phyloP scores from a whole-genome alignment of 768 basidiomycete species.

The Amanita brunnescens region DNA sequence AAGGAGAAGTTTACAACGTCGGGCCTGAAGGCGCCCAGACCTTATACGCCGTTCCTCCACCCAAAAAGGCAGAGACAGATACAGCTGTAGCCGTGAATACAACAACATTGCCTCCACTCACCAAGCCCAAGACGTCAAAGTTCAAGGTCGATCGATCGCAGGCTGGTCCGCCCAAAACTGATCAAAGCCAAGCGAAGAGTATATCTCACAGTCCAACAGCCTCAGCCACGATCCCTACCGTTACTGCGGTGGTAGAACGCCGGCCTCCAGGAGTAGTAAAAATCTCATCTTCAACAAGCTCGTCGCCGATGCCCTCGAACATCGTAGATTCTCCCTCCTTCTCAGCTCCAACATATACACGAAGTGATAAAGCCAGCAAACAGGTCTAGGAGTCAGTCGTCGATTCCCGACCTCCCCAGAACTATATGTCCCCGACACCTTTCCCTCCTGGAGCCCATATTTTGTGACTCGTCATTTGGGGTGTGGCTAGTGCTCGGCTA shows the following conservation, averaged over 20 bases:
- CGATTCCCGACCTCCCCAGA: conserved; percentile 8
- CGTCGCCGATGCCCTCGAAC: neutral
- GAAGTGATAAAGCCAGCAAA: neutral
- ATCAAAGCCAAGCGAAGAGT: neutral
- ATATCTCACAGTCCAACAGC: neutral
- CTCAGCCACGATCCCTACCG: conserved; percentile 2
- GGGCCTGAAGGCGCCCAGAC: conserved; percentile 34
- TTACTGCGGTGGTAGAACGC: conserved; percentile 12
- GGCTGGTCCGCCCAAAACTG: conserved; percentile 16
- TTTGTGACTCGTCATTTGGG: no score
- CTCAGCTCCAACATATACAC: conserved; percentile 12
- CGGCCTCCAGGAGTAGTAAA: neutral
- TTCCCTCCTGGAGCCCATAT: no score
- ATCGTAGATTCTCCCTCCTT: conserved; percentile 23
- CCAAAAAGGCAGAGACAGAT: neutral
- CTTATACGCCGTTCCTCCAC: conserved; percentile 19
- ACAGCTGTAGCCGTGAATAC: neutral
- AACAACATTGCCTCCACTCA: conserved; percentile 19
- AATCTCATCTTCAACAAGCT: neutral
- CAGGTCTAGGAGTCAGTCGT: no score
- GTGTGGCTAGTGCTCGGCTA: no score
- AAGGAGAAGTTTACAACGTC: conserved; percentile 43
- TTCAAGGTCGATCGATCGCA: conserved; percentile 38
- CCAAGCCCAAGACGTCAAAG: conserved; percentile 34
- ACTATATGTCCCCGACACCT: neutral